A percentile compares a stretch with the other conserved stretches of the same genome.
phyloP scores from a whole-genome alignment of 176 grass and related monocot species.

The barley (Hordeum vulgare) region MorexV3_pseudomolecules_assembly NC_058518.1:489290877-489291376 shows the following conservation, averaged over 20 bases:
- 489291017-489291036: conserved; percentile 41
- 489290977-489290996: background rate
- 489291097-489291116: background rate
- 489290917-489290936: background rate
- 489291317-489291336: background rate
- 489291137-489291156: conserved; percentile 3
- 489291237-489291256: background rate
- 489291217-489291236: too few species aligned
- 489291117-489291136: conserved; percentile 12
- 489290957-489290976: conserved; percentile 24
- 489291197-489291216: background rate
- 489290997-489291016: conserved; percentile 34
- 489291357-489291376: background rate
- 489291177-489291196: background rate
- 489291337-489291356: background rate
- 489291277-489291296: background rate
- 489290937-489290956: background rate
- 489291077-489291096: conserved; percentile 15
- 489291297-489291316: background rate
- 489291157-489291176: background rate
- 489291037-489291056: conserved; percentile 15
- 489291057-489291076: background rate
- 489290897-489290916: background rate
- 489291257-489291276: background rate
- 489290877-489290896: background rate